Conservation (phyloP, 1,139 yeast genomes). For the Kurtzmaniella quercitrusa region DNA sequence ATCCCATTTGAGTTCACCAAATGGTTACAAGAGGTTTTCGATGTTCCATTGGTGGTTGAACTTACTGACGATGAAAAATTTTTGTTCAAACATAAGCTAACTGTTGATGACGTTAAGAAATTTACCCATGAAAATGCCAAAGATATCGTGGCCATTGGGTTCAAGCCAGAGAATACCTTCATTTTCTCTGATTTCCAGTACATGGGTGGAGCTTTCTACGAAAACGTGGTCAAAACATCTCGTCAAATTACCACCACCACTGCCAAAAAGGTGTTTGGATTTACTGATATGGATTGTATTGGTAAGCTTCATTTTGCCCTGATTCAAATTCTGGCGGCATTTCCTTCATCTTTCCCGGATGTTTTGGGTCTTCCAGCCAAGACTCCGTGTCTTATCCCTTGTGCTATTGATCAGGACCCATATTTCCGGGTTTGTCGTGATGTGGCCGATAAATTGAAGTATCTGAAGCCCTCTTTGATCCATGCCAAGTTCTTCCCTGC, state of each 20-base stretch:
- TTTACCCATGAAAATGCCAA: conserved; percentile 81
- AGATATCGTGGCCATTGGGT: conserved; percentile 93
- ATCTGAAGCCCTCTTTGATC: conserved; percentile 83
- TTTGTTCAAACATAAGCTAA: conserved; percentile 84
- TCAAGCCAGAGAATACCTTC: conserved; percentile 90
- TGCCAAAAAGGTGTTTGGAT: conserved; percentile 97
- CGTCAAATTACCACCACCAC: conserved; percentile 95
- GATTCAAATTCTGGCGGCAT: conserved; percentile 92
- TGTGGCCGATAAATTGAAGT: conserved; percentile 90
- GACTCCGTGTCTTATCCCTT: conserved; percentile 95
- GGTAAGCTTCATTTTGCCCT: conserved; percentile 96
- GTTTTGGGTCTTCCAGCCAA: conserved; percentile 78
- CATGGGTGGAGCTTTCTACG: conserved; percentile 93
- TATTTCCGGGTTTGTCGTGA: conserved; percentile 97
- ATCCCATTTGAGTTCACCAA: conserved; percentile 92
- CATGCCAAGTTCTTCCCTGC: conserved; percentile 99
- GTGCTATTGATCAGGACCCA: conserved; percentile 99
- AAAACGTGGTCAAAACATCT: conserved; percentile 89
- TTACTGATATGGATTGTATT: conserved; percentile 89
- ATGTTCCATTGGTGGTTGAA: conserved; percentile 92
- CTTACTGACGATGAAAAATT: conserved; percentile 98
- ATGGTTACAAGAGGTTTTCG: conserved; percentile 98
- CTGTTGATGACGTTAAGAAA: conserved; percentile 80
- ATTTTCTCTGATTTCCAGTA: conserved; percentile 88
- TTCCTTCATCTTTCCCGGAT: conserved; percentile 94